Evolutionary conservation across 1,284 basidiomycete genomes (phyloP).

Genomic region (Cystobasidiaceae sp.): DNA sequence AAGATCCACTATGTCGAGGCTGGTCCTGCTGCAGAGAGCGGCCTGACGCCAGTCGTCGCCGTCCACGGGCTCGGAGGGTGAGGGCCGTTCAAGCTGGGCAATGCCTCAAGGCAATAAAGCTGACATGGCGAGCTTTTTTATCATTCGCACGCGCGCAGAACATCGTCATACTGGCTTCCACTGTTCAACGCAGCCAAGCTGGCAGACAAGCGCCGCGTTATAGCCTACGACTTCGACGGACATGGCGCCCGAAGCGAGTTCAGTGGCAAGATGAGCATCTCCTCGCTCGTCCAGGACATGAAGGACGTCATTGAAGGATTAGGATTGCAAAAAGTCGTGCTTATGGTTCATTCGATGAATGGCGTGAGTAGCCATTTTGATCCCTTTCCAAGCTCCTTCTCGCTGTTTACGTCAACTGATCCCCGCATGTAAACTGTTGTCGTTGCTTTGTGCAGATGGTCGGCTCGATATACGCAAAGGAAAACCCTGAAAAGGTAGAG

Average conservation of each 20-base stretch:
- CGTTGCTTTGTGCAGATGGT: slow-evolving; percentile 33
- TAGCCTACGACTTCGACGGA: slow-evolving; percentile 41
- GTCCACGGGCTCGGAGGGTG: slow-evolving; percentile 25
- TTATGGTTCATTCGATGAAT: slow-evolving; percentile 43
- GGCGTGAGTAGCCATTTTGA: slow-evolving; percentile 35
- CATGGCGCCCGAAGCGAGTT: slow-evolving; percentile 37
- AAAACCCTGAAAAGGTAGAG: slow-evolving; percentile 36
- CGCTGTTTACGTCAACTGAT: too few relatives aligned
- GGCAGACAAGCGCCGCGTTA: slow-evolving; percentile 31
- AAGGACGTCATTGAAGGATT: slow-evolving; percentile 35
- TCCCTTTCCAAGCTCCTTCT: too few relatives aligned
- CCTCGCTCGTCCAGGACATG: slow-evolving; percentile 35
- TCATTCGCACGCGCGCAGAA: too few relatives aligned
- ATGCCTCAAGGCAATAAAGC: too few relatives aligned
- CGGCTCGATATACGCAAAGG: slow-evolving; percentile 36
- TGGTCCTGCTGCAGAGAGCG: not conserved
- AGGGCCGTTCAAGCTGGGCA: not conserved
- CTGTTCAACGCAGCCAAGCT: slow-evolving; percentile 25
- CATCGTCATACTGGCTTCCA: slow-evolving; percentile 46
- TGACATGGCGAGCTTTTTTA: too few relatives aligned
- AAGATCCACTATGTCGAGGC: slow-evolving; percentile 28
- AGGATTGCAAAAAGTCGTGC: slow-evolving; percentile 33
- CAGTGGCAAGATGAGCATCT: slow-evolving; percentile 31
- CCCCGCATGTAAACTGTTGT: too few relatives aligned
- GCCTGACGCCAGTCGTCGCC: slow-evolving; percentile 8